Evolutionary conservation across 1,139 yeast genomes (phyloP), one percentile per base, ranked within the genome.

Genomic region (Nakaseomyces sp.): DNA sequence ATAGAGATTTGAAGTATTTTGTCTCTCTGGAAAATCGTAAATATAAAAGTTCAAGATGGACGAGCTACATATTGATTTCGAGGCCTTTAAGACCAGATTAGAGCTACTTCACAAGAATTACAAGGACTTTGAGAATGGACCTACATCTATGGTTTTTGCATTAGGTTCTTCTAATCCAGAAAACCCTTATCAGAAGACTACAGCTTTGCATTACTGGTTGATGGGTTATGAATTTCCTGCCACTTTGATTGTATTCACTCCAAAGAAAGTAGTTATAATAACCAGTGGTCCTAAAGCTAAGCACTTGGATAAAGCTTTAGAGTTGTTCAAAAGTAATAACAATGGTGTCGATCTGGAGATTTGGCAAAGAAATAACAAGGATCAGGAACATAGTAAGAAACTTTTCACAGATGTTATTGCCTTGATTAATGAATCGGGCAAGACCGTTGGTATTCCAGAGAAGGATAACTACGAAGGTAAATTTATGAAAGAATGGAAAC

Each of bases 141-240:
- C 66, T 41, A 69, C 76, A 29, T 74, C 84, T 17, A 59, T 86
- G 24, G 65, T 86, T 48, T 75, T 84, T 39, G 76, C 85, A 10
- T 81, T 84, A 42, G 96, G 96, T 9, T 85, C 91, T 9, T 71
- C 84, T 36, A 88, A 85, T 58, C 93, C 85, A 47, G 91, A 83
- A 50, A 85, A 88, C 61, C 94, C 96, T 38, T 89, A 87, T 65
- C 87, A 85, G 60, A 87, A 87, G 65, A 82, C 95, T 10, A 81
- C 95, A 0, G 84, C 85, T 41, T 66, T 89, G 41, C 97, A 89
- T 62, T 83, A 83, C 42, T 91, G 97, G 97, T 70, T 91, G 47
- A 69, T 91, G 47, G 96, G 97, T 5, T 91, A 89, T 61, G 97
- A 93, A 61, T 89, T 91, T 60, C 94, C 95, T 18, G 93, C 94